A percentile compares a stretch with the other conserved stretches of the same genome.
Conservation (phyloP, 2,329 filamentous ascomycete genomes). For the Ceratocystis albifundus region DNA sequence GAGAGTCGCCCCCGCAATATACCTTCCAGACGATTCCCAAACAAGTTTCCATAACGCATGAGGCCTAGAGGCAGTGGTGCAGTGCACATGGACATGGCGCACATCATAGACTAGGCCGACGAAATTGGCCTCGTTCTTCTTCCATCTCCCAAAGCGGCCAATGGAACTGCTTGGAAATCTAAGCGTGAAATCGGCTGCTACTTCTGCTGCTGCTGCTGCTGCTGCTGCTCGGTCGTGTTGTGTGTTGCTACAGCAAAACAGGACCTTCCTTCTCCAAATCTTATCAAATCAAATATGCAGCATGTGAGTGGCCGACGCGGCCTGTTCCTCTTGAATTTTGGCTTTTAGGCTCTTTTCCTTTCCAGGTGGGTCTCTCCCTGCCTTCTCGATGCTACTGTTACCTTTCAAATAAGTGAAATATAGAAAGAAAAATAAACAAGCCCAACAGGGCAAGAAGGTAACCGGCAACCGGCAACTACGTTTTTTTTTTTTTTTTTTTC, state of each 20-base stretch:
- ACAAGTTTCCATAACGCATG: conserved; percentile 13
- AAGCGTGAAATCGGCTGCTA: neutral
- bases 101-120: neutral
- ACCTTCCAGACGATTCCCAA: conserved; percentile 13
- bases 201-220: neutral
- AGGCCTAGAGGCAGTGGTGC: neutral
- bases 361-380: neutral
- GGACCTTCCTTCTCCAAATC: neutral
- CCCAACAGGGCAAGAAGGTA: too few species aligned
- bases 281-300: neutral
- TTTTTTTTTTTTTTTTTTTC: neutral
- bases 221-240: neutral
- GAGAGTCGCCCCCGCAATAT: conserved; percentile 17
- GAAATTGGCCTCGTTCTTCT: neutral
- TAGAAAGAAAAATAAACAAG: too few species aligned
- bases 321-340: neutral
- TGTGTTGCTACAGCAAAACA: neutral
- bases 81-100: neutral
- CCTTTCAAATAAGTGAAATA: neutral
- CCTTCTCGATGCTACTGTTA: neutral
- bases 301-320: neutral
- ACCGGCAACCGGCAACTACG: too few species aligned
- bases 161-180: neutral
- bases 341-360: neutral
- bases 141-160: neutral